A percentile compares a stretch with the other conserved stretches of the same genome.
Conservation (phyloP, 257 asterid genomes). For the Ophiorrhiza pumila region DNA sequence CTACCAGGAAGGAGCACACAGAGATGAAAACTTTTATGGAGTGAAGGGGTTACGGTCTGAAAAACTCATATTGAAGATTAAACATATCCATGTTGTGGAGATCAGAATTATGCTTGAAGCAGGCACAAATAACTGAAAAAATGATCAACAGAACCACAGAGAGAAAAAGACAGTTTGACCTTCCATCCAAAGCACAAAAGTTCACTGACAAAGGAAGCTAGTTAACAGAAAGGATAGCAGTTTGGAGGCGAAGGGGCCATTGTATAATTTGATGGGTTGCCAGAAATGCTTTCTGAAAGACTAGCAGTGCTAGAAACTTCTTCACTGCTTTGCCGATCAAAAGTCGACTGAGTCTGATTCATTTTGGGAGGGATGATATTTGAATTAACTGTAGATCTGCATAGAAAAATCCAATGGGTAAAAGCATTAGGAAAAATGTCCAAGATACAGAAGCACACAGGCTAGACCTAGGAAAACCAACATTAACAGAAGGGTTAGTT, state of each 20-base stretch:
- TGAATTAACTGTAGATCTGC: constrained; percentile 74
- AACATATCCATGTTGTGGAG: too few species aligned
- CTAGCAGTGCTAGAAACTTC: constrained; percentile 36
- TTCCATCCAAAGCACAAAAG: background rate
- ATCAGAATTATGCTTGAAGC: too few species aligned
- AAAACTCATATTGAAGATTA: too few species aligned
- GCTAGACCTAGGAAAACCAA: background rate
- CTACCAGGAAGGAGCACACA: background rate
- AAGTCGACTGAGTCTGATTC: constrained; percentile 34
- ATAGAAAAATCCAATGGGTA: background rate
- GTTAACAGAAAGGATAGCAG: background rate
- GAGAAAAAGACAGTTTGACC: background rate
- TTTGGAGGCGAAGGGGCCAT: background rate
- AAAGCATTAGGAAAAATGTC: background rate
- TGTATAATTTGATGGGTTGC: constrained; percentile 43
- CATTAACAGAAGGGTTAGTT: background rate
- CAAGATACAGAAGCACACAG: background rate
- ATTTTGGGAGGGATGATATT: constrained; percentile 45
- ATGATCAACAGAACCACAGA: background rate
- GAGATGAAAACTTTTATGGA: background rate
- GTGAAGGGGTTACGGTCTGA: too few species aligned
- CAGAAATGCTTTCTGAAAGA: constrained; percentile 39
- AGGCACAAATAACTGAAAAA: too few species aligned
- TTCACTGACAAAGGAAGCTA: background rate
- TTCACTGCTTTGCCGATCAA: constrained; percentile 40